phyloP scores from a whole-genome alignment of 1,284 basidiomycete genomes.

The Puccinia coronata region DNA sequence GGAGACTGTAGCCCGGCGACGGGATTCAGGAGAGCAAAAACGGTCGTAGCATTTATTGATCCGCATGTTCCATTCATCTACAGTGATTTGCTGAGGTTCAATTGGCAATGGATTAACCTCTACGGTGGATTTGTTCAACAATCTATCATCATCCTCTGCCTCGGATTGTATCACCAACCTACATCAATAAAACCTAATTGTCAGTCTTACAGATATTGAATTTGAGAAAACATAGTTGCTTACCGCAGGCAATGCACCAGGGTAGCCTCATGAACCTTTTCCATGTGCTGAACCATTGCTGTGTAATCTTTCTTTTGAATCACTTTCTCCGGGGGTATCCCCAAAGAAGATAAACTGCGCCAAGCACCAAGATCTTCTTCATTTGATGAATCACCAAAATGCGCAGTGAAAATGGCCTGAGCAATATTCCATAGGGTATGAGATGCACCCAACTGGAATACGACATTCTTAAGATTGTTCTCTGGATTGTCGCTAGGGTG shows the following conservation, averaged over 20 bases:
- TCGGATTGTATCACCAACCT: neutral
- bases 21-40: neutral
- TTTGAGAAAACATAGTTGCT: neutral
- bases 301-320: neutral
- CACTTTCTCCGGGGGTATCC: neutral
- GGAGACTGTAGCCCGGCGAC: neutral
- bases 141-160: too few species aligned
- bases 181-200: neutral
- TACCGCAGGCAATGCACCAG: neutral
- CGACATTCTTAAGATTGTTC: neutral
- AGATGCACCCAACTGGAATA: neutral
- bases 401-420: neutral
- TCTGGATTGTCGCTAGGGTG: neutral
- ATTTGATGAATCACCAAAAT: neutral
- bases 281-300: neutral
- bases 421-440: conserved; percentile 1
- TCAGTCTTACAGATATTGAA: neutral
- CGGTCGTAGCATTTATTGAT: neutral
- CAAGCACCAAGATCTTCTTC: neutral
- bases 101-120: neutral
- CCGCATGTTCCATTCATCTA: neutral
- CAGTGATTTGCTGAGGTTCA: neutral
- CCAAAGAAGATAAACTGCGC: neutral
- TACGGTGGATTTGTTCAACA: too few species aligned
- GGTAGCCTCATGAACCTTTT: neutral